Evolutionary conservation across 345 rosid species (phyloP), one percentile per base, ranked within the genome.

Genomic region (Eucalyptus marginata): DNA sequence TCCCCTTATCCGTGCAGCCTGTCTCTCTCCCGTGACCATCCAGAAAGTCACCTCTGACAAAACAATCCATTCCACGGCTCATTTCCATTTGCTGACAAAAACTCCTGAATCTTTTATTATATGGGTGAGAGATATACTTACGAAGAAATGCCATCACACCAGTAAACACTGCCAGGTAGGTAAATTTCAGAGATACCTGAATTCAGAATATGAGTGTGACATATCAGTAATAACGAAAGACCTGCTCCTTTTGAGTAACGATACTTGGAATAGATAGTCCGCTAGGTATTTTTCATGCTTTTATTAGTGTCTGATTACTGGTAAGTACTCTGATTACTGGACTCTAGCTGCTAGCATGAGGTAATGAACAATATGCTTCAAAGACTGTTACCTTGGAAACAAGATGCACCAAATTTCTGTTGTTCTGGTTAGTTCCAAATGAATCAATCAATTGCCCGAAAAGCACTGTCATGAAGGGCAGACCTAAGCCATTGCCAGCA

Each of bases 21-120:
- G 98, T 88, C 98, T 93, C 89, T 97, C 99, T 68, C 99, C 99
- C 3, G 98, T 92, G 49, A 96, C 91, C 96, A 96, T 97, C 99
- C 98, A 97, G 76, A 95, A 95, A 88, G 94, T 86, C 88, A 97
- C 96, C 95, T 97, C 99, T 97, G 93, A 25, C 13, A 49, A 17
- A 85, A 87, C 66, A 33, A 71, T 13, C 9, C 25, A 54, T 10
- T 33, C 43, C 58, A 24, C 18, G 0, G 33, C 17, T 58, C 62
- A 20, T 54, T 49, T 31, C 59, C 9, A 9, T 47, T 43, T 27
- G n/a, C 24, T 18, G 76, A 43, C 7, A 20, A 52, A 13, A 62
- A 13, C 22, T 40, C 59, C 54, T 7, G 24, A 13, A 12, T 36
- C 20, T 22, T 76, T 52, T 52, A 7, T 20, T 68, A 10, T 40